Evolutionary conservation across 495 filamentous ascomycete genomes (phyloP), one percentile per base, ranked within the genome.

Genomic region (Neurospora cerealis): DNA sequence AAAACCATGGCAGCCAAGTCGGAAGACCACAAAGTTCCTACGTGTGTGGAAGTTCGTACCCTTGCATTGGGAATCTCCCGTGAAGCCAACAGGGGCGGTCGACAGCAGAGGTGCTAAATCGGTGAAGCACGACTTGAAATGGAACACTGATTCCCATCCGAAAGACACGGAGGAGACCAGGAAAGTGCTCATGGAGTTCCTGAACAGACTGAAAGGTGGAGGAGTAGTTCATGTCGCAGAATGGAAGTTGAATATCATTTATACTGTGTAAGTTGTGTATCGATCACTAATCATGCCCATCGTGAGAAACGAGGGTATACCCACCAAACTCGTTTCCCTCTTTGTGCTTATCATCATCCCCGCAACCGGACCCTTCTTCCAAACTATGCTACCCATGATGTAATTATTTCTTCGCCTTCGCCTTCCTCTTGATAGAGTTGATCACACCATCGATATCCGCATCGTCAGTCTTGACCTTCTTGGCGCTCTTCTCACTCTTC

Each of bases 371-470:
- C 41, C 41, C 17, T 42, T 42, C 41, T 34, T 34, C 32, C 32
- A 34, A 34, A 4, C 4, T 34, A 73, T 76, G 54, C 54, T 66
- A 66, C 54, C 54, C 54, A 34, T 34, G 39, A 44, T 71, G 19
- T 15, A 32, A 46, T 54, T 44, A 42, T 71, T 71, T 71, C 66
- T 42, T 76, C 3, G 69, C 70, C 75, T 83, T 84, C 32, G 83
- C 82, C 82, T 89, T 89, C 75, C 84, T 90, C 82, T 92, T 93
- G 41, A 95, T 85, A 60, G 86, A 86, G 66, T 88, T 86, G 73
- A 93, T 90, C 78, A 94, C 74, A 21, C 84, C 84, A 78, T 86
- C 86, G 44, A 93, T 73, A 74, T 92, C 89, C 7, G 85, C 86
- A 4, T 81, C 81, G 34, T 69, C 75, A 28, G 42, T 80, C 73